Evolutionary conservation across 2,329 filamentous ascomycete genomes (phyloP).

Genomic region (Pyricularia sp.): DNA sequence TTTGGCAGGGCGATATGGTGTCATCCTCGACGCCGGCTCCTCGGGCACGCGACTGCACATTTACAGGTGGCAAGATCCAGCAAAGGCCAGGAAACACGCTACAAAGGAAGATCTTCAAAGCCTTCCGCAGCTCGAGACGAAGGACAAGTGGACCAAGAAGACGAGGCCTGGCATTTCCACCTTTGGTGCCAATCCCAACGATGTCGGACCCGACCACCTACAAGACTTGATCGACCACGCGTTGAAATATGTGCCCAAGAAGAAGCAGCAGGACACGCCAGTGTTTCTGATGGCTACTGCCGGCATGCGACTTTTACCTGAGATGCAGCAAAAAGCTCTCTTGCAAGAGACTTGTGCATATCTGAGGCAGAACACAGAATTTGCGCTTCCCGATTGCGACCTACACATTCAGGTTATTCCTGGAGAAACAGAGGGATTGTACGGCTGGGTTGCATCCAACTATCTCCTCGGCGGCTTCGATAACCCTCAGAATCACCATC

Average conservation of each 20-base stretch:
- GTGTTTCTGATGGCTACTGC: conserved; percentile 94
- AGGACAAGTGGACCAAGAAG: conserved; percentile 87
- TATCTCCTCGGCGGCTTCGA: conserved; percentile 92
- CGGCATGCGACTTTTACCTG: conserved; percentile 79
- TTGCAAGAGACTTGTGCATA: conserved; percentile 76
- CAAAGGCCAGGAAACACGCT: conserved; percentile 54
- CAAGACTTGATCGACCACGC: conserved; percentile 74
- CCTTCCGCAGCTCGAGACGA: conserved; percentile 72
- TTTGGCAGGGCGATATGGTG: conserved; percentile 62
- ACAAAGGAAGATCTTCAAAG: conserved; percentile 50
- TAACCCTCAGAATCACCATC: conserved; percentile 59
- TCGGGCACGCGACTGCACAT: conserved; percentile 93
- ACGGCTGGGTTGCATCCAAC: conserved; percentile 96
- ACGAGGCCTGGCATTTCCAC: conserved; percentile 88
- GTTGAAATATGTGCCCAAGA: conserved; percentile 62
- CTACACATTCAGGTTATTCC: conserved; percentile 89
- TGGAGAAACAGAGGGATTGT: conserved; percentile 90
- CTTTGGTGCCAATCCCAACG: conserved; percentile 67
- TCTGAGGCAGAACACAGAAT: conserved; percentile 64
- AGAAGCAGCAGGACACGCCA: conserved; percentile 74
- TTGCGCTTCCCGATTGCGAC: conserved; percentile 81
- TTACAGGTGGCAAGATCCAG: conserved; percentile 83
- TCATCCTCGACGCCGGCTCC: conserved; percentile 95
- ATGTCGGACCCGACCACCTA: conserved; percentile 75
- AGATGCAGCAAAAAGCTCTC: conserved; percentile 61